These are phyloP conservation scores for Talaromyces atroroseus DNA, from an alignment of 2,329 filamentous ascomycete species.

Conservation along the genomic window DNA sequence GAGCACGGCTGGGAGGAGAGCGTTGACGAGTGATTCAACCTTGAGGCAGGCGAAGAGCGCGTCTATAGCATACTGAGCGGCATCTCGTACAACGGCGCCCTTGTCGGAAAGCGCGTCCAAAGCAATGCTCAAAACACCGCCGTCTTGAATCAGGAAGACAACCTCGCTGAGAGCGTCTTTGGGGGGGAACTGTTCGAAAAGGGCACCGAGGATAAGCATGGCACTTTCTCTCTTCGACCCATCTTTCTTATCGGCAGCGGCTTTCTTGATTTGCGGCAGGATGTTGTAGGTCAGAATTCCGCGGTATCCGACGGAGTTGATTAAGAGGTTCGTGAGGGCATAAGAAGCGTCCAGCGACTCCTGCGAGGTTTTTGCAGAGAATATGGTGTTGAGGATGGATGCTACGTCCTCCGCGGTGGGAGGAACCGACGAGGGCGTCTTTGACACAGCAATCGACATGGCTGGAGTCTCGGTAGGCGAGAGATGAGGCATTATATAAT, in stretches of 20 bases:
- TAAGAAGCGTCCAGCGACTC: constrained; percentile 65
- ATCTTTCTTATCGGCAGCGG: constrained; percentile 89
- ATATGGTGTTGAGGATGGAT: constrained; percentile 61
- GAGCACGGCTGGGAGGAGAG: constrained; percentile 69
- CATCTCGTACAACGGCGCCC: constrained; percentile 78
- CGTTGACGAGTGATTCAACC: constrained; percentile 75
- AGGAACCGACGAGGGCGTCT: constrained; percentile 42
- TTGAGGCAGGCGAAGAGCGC: constrained; percentile 74
- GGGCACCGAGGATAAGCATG: constrained; percentile 88
- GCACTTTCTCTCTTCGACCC: constrained; percentile 78
- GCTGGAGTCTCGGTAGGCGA: constrained; percentile 35
- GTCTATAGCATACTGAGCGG: constrained; percentile 90
- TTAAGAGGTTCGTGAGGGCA: constrained; percentile 57
- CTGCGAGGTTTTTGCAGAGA: constrained; percentile 63
- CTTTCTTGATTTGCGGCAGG: constrained; percentile 63
- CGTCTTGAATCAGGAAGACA: constrained; percentile 75
- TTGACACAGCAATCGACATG: constrained; percentile 46
- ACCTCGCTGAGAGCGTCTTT: constrained; percentile 74
- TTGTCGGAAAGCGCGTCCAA: constrained; percentile 89
- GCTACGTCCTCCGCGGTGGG: constrained; percentile 63
- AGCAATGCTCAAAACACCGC: constrained; percentile 63
- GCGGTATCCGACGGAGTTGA: constrained; percentile 60
- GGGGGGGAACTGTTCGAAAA: constrained; percentile 83
- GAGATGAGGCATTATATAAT: constrained; percentile 43
- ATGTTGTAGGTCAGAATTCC: constrained; percentile 59